Evolutionary conservation across 208 protist species (phyloP).

Genomic region (Wallacemonas collosoma): DNA sequence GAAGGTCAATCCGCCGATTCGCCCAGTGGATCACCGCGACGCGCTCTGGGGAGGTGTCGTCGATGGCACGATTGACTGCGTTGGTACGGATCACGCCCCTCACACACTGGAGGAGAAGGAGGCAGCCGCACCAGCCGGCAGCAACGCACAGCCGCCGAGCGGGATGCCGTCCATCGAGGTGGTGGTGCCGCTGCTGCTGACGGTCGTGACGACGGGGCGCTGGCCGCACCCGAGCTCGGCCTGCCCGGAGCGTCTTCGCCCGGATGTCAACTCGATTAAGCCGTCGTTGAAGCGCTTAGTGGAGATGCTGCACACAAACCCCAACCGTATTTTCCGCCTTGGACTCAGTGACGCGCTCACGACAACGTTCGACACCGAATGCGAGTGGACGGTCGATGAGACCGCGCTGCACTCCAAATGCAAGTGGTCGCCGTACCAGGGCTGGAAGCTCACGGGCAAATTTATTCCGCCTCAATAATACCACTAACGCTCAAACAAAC

Average conservation of each 20-base stretch:
- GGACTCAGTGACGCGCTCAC: conserved; percentile 25
- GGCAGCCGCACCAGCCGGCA: conserved; percentile 16
- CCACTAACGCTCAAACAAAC: not conserved
- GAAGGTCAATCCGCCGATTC: conserved; percentile 90
- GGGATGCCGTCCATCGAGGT: conserved; percentile 94
- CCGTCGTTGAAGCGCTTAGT: conserved; percentile 60
- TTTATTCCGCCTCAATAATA: conserved; percentile 8
- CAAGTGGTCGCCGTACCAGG: conserved; percentile 84
- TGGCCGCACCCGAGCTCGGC: conserved; percentile 74
- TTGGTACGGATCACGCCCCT: conserved; percentile 95
- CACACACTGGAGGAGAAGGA: conserved; percentile 91
- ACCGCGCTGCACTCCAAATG: conserved; percentile 80
- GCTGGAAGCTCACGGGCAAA: conserved; percentile 70
- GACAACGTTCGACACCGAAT: conserved; percentile 49
- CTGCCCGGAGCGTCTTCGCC: conserved; percentile 47
- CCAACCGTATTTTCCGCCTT: conserved; percentile 74
- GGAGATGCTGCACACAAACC: conserved; percentile 77
- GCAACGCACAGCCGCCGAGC: conserved; percentile 64
- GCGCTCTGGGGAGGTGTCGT: conserved; percentile 89
- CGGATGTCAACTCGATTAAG: conserved; percentile 18
- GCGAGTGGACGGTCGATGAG: conserved; percentile 63
- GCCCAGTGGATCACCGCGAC: conserved; percentile 72
- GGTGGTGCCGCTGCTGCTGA: conserved; percentile 91
- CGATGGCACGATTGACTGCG: conserved; percentile 91
- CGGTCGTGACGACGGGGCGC: conserved; percentile 45